Evolutionary conservation across 805 yeast genomes (phyloP).

Genomic region (Spencermartinsiella europaea): DNA sequence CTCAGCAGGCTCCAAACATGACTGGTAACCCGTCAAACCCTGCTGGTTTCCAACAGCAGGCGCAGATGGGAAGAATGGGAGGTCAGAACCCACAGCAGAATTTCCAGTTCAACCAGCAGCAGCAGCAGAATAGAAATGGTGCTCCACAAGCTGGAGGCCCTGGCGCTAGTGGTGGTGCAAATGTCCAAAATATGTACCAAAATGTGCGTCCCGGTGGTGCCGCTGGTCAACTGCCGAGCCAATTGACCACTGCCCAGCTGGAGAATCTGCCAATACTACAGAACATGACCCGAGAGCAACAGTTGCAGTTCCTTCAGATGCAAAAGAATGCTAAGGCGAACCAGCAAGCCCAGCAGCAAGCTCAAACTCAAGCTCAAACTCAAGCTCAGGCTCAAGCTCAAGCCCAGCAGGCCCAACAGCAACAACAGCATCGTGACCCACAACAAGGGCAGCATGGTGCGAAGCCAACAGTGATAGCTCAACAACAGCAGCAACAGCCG

Average conservation of each 20-base stretch:
- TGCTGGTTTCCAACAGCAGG: no score
- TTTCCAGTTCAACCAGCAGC: constrained; percentile 2
- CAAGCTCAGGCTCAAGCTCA: constrained; percentile 14
- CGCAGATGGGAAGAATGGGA: not conserved
- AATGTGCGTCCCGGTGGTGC: not conserved
- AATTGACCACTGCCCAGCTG: no score
- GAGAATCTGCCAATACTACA: constrained; percentile 11
- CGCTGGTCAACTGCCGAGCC: no score
- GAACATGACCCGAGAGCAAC: constrained; percentile 22
- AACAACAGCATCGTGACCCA: constrained; percentile 19
- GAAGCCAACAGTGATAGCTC: no score
- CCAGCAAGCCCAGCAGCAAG: constrained; percentile 17
- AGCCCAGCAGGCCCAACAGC: constrained; percentile 19
- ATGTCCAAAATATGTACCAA: not conserved
- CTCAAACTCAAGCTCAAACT: constrained; percentile 8
- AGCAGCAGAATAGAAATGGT: not conserved
- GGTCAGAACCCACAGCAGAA: not conserved
- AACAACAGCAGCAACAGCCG: constrained; percentile 16
- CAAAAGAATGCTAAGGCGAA: constrained; percentile 18
- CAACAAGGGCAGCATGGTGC: no score
- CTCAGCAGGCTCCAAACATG: constrained; percentile 3
- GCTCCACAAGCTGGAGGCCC: not conserved
- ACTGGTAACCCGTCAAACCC: not conserved
- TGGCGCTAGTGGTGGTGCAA: constrained; percentile 4
- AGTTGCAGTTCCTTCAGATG: constrained; percentile 18